Conservation (phyloP, 2,329 filamentous ascomycete species). For the Xylaria hypoxylon region DNA sequence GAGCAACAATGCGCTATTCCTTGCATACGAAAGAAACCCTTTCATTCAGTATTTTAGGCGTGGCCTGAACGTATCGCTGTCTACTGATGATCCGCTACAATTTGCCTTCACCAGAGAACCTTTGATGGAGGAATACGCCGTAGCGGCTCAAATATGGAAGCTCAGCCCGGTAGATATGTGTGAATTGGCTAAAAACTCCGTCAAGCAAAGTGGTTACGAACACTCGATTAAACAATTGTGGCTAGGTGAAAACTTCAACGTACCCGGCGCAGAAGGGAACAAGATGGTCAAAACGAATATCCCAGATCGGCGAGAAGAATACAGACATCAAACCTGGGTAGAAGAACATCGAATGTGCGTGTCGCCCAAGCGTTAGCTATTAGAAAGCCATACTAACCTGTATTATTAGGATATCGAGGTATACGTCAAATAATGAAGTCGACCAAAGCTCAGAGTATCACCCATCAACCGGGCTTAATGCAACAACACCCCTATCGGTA, state of each 20-base stretch:
- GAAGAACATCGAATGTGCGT: conserved; percentile 88
- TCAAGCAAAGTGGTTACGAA: conserved; percentile 95
- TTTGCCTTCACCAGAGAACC: conserved; percentile 99
- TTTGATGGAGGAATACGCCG: conserved; percentile 96
- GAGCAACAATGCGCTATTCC: conserved; percentile 95
- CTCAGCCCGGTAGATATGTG: conserved; percentile 98
- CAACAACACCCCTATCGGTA: conserved; percentile 46
- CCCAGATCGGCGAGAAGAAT: conserved; percentile 90
- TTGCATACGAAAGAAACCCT: conserved; percentile 96
- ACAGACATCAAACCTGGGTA: conserved; percentile 84
- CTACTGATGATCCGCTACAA: conserved; percentile 95
- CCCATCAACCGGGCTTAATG: conserved; percentile 29
- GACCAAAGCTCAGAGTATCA: conserved; percentile 45
- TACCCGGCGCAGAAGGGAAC: conserved; percentile 86
- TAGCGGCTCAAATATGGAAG: conserved; percentile 98
- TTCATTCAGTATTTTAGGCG: conserved; percentile 96
- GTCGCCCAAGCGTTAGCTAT: neutral
- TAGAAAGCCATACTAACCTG: conserved; percentile 28
- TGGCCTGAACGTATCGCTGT: conserved; percentile 93
- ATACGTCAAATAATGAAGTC: conserved; percentile 46
- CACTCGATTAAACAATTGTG: conserved; percentile 88
- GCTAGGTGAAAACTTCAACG: conserved; percentile 82
- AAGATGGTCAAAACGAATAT: conserved; percentile 97
- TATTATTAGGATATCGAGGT: conserved; percentile 45
- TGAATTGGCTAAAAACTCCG: conserved; percentile 95